Evolutionary conservation across 1,284 basidiomycete species (phyloP).

Genomic region (Puccinia brachypodii): DNA sequence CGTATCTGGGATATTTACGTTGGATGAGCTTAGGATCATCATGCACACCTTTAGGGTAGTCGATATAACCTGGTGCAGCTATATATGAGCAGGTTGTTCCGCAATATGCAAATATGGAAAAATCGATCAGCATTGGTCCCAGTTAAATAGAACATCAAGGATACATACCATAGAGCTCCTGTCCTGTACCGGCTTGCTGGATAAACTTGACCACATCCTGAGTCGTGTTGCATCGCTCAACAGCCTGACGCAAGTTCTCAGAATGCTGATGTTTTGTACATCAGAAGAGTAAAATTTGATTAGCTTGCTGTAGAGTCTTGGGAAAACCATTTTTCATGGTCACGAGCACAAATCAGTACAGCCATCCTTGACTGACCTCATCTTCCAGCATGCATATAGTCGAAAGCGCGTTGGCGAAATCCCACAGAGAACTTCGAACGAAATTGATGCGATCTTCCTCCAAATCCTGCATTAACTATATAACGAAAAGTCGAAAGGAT

Average conservation of each 20-base stretch:
- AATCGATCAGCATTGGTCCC: neutral
- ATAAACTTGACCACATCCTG: constrained; percentile 39
- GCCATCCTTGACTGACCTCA: constrained; percentile 64
- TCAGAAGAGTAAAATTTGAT: too few relatives aligned
- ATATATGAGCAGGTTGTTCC: neutral
- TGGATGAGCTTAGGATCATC: constrained; percentile 11
- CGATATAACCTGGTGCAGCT: constrained; percentile 40
- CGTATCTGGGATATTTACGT: neutral
- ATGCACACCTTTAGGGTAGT: constrained; percentile 36
- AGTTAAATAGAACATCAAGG: neutral
- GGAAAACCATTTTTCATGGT: too few relatives aligned
- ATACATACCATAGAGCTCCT: constrained; percentile 22
- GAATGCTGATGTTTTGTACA: constrained; percentile 18
- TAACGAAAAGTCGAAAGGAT: neutral
- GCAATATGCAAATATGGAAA: neutral
- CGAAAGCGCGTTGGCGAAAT: constrained; percentile 90
- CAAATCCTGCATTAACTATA: constrained; percentile 79
- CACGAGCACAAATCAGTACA: too few relatives aligned
- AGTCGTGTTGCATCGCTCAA: constrained; percentile 25
- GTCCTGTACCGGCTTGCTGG: constrained; percentile 36
- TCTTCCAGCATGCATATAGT: constrained; percentile 94
- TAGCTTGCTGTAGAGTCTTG: neutral
- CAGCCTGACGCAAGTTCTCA: constrained; percentile 16
- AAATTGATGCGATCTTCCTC: constrained; percentile 92
- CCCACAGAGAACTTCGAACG: constrained; percentile 93